A percentile compares a stretch with the other conserved stretches of the same genome.
Evolutionary conservation across 257 asterid species (phyloP).

Genomic region (Eucommia ulmoides): DNA sequence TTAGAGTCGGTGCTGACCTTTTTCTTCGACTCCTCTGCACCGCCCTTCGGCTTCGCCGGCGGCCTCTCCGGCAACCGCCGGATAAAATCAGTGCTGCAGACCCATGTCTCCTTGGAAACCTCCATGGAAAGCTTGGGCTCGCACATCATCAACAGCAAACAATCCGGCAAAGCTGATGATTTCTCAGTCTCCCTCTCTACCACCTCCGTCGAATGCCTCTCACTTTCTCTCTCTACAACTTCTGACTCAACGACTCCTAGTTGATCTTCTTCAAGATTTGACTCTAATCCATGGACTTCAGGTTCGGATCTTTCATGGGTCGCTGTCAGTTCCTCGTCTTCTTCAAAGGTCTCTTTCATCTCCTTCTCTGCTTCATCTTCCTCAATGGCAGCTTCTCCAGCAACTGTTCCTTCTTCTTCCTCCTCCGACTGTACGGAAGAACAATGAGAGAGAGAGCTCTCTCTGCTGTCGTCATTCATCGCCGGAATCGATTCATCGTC

Average conservation of each 20-base stretch:
- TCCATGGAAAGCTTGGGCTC: slow-evolving; percentile 98
- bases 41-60: slow-evolving; percentile 9
- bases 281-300: neutral
- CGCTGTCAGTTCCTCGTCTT: neutral
- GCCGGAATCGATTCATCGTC: slow-evolving; percentile 20
- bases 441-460: slow-evolving; percentile 18
- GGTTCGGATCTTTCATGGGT: too few species aligned
- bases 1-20: slow-evolving; percentile 20
- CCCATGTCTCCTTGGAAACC: slow-evolving; percentile 96
- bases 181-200: slow-evolving; percentile 7
- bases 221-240: slow-evolving; percentile 13
- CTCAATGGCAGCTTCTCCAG: too few species aligned
- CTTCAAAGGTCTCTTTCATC: neutral
- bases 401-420: slow-evolving; percentile 13
- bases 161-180: slow-evolving; percentile 42
- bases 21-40: slow-evolving; percentile 19
- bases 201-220: too few species aligned
- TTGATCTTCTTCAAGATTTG: neutral
- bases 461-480: slow-evolving; percentile 16
- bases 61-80: slow-evolving; percentile 73
- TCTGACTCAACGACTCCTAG: slow-evolving; percentile 9
- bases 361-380: slow-evolving; percentile 5
- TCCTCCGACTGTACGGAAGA: slow-evolving; percentile 21
- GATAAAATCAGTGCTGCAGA: slow-evolving; percentile 74
- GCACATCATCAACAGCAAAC: slow-evolving; percentile 88